Evolutionary conservation across 805 yeast genomes (phyloP).

Genomic region (Candida alai): DNA sequence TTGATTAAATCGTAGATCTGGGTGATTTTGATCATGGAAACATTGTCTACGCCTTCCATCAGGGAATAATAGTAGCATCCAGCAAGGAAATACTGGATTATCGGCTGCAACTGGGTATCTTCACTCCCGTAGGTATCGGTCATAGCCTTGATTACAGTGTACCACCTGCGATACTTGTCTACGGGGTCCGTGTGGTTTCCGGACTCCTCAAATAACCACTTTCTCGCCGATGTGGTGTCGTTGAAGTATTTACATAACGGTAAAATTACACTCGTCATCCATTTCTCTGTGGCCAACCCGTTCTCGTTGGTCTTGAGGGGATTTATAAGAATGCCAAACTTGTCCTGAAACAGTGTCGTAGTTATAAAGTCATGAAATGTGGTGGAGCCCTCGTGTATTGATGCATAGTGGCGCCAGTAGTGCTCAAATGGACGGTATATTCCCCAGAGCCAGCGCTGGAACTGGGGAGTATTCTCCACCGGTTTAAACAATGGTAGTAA

Average conservation of each 20-base stretch:
- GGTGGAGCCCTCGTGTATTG: conserved; percentile 4
- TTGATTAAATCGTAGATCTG: conserved; percentile 27
- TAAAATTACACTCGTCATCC: conserved; percentile 26
- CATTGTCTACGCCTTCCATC: conserved; percentile 10
- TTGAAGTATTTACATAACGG: conserved; percentile 22
- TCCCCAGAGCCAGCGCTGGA: conserved; percentile 26
- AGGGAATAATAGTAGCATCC: conserved; percentile 20
- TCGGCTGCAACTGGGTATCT: conserved; percentile 5
- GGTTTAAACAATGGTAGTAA: conserved; percentile 14
- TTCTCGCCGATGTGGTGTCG: conserved; percentile 22
- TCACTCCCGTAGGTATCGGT: no score
- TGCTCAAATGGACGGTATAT: conserved; percentile 25
- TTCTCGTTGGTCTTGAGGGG: conserved; percentile 19
- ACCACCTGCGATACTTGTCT: conserved; percentile 21
- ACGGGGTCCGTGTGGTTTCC: background rate
- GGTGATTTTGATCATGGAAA: conserved; percentile 24
- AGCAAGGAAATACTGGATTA: conserved; percentile 18
- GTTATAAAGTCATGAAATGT: conserved; percentile 14
- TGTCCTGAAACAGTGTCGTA: conserved; percentile 11
- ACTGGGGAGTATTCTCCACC: conserved; percentile 14
- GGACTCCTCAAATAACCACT: conserved; percentile 20
- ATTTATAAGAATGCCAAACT: conserved; percentile 19
- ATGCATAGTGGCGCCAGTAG: conserved; percentile 26
- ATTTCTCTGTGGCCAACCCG: conserved; percentile 15
- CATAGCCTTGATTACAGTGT: conserved; percentile 14